Percentiles rank a stretch among this genome's conserved stretches.
phyloP scores from a whole-genome alignment of 2,329 filamentous ascomycete species.

The Trichoderma koningii region DNA sequence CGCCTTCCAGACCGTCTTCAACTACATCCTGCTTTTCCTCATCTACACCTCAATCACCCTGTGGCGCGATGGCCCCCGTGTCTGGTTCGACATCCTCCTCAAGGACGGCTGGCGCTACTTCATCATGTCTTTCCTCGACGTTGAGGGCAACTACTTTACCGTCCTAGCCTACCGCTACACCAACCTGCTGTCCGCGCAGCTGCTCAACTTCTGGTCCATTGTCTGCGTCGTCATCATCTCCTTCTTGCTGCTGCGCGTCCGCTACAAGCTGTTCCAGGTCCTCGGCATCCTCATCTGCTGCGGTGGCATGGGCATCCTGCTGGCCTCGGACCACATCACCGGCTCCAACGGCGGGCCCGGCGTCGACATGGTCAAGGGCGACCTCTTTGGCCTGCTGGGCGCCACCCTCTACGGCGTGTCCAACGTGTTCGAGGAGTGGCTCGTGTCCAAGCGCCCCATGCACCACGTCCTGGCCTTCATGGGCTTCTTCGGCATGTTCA shows the following conservation, averaged over 20 bases:
- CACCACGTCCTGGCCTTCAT: slow-evolving; percentile 95
- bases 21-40: slow-evolving; percentile 80
- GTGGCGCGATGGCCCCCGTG: slow-evolving; percentile 74
- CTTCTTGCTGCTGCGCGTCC: slow-evolving; percentile 78
- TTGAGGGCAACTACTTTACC: slow-evolving; percentile 97
- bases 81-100: slow-evolving; percentile 64
- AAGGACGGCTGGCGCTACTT: slow-evolving; percentile 91
- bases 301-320: slow-evolving; percentile 83
- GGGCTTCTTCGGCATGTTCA: slow-evolving; percentile 81
- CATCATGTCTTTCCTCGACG: slow-evolving; percentile 89
- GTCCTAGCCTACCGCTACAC: slow-evolving; percentile 92
- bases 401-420: slow-evolving; percentile 88
- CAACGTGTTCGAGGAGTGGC: slow-evolving; percentile 93
- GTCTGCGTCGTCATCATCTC: slow-evolving; percentile 86
- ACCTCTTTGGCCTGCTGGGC: slow-evolving; percentile 86
- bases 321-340: slow-evolving; percentile 84
- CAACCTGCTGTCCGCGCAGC: slow-evolving; percentile 86
- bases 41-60: slow-evolving; percentile 82
- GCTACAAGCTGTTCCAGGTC: slow-evolving; percentile 86
- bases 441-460: slow-evolving; percentile 81
- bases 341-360: slow-evolving; percentile 68
- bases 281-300: slow-evolving; percentile 86
- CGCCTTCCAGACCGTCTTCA: slow-evolving; percentile 94
- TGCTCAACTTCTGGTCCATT: slow-evolving; percentile 99
- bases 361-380: slow-evolving; percentile 80